Evolutionary conservation across 1,139 yeast genomes (phyloP).

Genomic region (Kodamaea derodonti): DNA sequence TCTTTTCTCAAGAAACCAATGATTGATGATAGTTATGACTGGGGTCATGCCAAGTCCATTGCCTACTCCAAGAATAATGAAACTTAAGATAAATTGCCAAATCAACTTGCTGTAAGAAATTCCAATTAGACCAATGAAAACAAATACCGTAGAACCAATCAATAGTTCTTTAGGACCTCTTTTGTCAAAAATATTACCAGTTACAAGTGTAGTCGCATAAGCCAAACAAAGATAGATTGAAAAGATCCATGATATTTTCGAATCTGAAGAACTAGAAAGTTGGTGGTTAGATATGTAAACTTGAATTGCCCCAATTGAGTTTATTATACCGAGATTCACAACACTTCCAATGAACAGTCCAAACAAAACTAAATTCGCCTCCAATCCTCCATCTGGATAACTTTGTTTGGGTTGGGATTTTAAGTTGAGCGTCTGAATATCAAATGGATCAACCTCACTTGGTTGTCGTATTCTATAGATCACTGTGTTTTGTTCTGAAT

Average conservation of each 20-base stretch:
- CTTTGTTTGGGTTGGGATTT: no score
- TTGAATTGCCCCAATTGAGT: constrained; percentile 58
- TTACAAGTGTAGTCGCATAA: constrained; percentile 54
- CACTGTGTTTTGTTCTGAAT: not conserved
- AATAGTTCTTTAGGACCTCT: constrained; percentile 50
- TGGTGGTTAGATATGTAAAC: constrained; percentile 53
- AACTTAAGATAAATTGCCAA: constrained; percentile 58
- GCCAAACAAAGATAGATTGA: constrained; percentile 53
- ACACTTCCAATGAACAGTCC: constrained; percentile 60
- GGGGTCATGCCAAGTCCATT: constrained; percentile 58
- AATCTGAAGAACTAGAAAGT: constrained; percentile 35
- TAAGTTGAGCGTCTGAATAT: no score
- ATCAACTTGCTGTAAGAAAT: constrained; percentile 51
- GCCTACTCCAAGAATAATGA: constrained; percentile 55
- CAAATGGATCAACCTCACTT: not conserved
- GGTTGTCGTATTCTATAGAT: not conserved
- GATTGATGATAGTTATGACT: constrained; percentile 55
- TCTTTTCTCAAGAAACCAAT: constrained; percentile 55
- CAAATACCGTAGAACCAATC: constrained; percentile 42
- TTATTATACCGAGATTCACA: constrained; percentile 61
- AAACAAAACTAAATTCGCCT: constrained; percentile 56
- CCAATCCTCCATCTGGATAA: constrained; percentile 65
- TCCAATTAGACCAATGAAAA: constrained; percentile 47
- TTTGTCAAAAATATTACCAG: constrained; percentile 60
- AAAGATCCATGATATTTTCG: constrained; percentile 61